Evolutionary conservation across 495 filamentous ascomycete genomes (phyloP), one percentile per base, ranked within the genome.

Genomic region (Lophium mytilinum): DNA sequence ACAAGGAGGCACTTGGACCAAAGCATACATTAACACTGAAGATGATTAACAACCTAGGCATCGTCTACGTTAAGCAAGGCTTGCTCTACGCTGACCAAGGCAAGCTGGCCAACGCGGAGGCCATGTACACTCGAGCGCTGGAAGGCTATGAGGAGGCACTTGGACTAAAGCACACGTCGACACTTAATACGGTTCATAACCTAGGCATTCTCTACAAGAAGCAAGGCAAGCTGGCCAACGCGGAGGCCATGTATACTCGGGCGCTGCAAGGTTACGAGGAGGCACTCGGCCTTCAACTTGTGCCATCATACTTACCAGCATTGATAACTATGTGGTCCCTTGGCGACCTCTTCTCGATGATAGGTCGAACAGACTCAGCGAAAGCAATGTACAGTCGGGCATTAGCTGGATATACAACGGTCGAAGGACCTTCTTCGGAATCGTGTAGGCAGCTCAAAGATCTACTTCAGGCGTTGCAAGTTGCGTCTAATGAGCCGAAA

Each of bases 151-250:
- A 76, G 61, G 66, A 69, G 56, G 61, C 61, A 36, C 53, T 68
- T n/a, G 75, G 75, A 40, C 60, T 61, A 42, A 61, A 73, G 48
- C 73, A 75, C 59, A 57, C 57, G 53, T 69, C 68, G 47, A 76
- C 71, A 24, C 69, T 74, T 11, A 21, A 60, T 15, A 75, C 69
- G 37, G 56, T 74, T 37, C 63, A 73, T 42, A 74, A 74, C 58
- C 63, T 77, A 42, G 39, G 39, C 14, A 39, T 9, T 42, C 55
- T 69, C 45, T 66, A 71, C 55, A 0, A 0, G 0, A 9, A 66
- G 40, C 72, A 74, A 47, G 68, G 68, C 40, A 72, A 68, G 58
- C 50, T 69, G 15, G 42, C 57, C 9, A 60, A 73, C 60, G 71
- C 72, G 55, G 69, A 74, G 52, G 37, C 54, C 57, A 69, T 75